phyloP scores from a whole-genome alignment of 305 asterid species.

The Stenogyne calaminthoides region DNA sequence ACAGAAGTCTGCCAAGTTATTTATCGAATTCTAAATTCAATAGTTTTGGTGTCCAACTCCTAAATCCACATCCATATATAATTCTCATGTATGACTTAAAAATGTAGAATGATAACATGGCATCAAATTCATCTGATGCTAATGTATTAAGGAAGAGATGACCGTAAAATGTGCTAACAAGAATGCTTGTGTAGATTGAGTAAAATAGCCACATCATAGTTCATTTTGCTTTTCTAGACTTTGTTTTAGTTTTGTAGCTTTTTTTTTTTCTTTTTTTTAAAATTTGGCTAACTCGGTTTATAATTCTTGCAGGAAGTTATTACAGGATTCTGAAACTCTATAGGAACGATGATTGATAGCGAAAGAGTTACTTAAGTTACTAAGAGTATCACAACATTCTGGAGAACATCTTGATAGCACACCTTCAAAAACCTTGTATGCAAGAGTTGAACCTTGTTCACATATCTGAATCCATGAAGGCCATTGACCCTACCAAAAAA shows the following conservation, averaged over 20 bases:
- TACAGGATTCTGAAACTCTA: not conserved
- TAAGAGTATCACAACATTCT: not conserved
- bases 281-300: not conserved
- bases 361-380: not conserved
- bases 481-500: too few relatives aligned
- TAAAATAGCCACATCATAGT: not conserved
- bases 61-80: not conserved
- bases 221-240: not conserved
- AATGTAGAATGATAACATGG: not conserved
- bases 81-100: not conserved
- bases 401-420: not conserved
- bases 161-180: not conserved
- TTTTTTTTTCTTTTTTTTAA: not conserved
- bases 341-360: not conserved
- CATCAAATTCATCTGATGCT: constrained; percentile 4
- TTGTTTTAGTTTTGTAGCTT: not conserved
- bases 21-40: not conserved
- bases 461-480: too few relatives aligned
- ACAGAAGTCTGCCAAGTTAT: not conserved
- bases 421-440: not conserved
- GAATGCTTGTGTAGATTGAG: not conserved
- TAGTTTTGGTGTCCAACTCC: not conserved
- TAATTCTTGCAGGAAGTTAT: not conserved
- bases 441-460: too few relatives aligned
- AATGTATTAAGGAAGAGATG: not conserved